Base-by-base conservation (phyloP, 805 yeast species). In the Candida coleopterorum region DNA sequence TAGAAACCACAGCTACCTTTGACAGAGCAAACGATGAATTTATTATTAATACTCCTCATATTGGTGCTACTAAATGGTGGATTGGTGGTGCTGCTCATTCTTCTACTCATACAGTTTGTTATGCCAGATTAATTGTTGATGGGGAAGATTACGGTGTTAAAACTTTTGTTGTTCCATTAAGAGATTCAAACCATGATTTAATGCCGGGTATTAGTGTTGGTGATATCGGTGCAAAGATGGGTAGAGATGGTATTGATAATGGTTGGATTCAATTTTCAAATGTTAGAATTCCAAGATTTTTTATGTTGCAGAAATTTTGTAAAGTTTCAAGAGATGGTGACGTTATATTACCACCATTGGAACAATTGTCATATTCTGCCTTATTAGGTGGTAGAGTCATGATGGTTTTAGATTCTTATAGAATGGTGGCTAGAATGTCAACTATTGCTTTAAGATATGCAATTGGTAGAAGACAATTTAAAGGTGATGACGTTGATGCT, bases 1-100 rank as follows among this genome's bases (percentile, higher is more conserved):
- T 74, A 67, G 79, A 74, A 56, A 75, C 80, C 25, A 61, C 64
- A 18, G 78, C 78, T 21, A 58, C 70, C 29, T 66, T 62, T 35
- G 73, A 68, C 43, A 51, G 49, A 32, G 56, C 53, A 37, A 56
- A 54, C 17, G 73, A 67, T 46, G 67, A 66, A 48, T 68, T 68
- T 42, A 47, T 67, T 38, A 60, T 68, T 43, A 63, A 64, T 52
- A 68, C 73, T 21, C 73, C 73, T 5, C 72, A 67, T 45, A 59
- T 68, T 42, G 72, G 73, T 41, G 73, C 73, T 31, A 68, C 73
- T 43, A 68, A 68, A 49, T 68, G 73, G 73, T 68, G 73, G 73
- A 68, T 68, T 41, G 73, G 73, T 26, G 72, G 72, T 40, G 73
- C 73, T 39, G 73, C 73, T 23, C 73, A 68, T 43, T 65, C 72